A percentile compares a stretch with the other conserved stretches of the same genome.
Conservation (phyloP, 177 flowering plant species). For the Telopea speciosissima region DNA sequence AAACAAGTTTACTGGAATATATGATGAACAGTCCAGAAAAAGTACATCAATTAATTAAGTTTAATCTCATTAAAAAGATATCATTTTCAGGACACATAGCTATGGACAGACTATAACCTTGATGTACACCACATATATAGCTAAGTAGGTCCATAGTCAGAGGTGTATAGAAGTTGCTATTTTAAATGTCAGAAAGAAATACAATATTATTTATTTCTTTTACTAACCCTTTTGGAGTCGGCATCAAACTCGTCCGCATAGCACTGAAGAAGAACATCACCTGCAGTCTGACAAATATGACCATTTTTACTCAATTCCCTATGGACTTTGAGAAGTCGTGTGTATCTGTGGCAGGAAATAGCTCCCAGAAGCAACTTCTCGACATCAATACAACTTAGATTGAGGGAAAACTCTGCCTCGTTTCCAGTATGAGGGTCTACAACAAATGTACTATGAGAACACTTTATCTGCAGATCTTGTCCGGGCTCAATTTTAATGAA, state of each 20-base stretch:
- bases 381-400: slow-evolving; percentile 89
- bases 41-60: no score
- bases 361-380: slow-evolving; percentile 82
- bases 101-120: no score
- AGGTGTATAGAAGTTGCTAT: no score
- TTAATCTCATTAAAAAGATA: no score
- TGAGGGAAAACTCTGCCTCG: slow-evolving; percentile 79
- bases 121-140: no score
- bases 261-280: slow-evolving; percentile 69
- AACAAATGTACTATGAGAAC: slow-evolving; percentile 77
- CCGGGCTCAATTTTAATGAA: slow-evolving; percentile 90
- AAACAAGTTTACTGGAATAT: neutral
- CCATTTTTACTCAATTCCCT: slow-evolving; percentile 64
- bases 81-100: no score
- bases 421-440: slow-evolving; percentile 76
- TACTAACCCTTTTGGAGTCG: slow-evolving; percentile 55
- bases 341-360: slow-evolving; percentile 73
- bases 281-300: slow-evolving; percentile 54
- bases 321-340: slow-evolving; percentile 84
- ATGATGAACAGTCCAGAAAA: no score
- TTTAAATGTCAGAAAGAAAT: neutral
- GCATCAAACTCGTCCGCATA: slow-evolving; percentile 39
- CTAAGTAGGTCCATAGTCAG: no score
- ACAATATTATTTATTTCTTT: neutral
- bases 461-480: slow-evolving; percentile 72